These are phyloP conservation scores for Paraconiothyrium brasiliense DNA, from an alignment of 2,329 filamentous ascomycete species.

Conservation along the genomic window DNA sequence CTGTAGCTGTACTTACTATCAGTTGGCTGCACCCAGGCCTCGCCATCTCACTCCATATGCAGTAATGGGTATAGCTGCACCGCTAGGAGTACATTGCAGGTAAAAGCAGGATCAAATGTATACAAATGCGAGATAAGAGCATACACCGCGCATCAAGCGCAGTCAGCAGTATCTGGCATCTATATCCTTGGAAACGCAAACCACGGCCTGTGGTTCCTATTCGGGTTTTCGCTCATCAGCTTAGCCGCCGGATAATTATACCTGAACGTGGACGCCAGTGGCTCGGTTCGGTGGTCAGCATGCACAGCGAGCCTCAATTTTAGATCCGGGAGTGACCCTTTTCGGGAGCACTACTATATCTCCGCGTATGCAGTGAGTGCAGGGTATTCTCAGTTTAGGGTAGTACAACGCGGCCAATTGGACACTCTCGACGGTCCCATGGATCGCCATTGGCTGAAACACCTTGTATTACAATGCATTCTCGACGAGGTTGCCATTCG, in stretches of 20 bases:
- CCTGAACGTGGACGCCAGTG: slow-evolving; percentile 1
- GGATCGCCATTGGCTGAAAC: background rate
- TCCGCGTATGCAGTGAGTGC: background rate
- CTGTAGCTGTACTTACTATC: too few relatives aligned
- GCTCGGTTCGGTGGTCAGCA: slow-evolving; percentile 11
- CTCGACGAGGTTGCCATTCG: background rate
- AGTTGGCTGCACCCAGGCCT: too few relatives aligned
- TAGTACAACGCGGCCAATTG: background rate
- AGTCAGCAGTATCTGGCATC: background rate
- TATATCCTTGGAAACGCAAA: background rate
- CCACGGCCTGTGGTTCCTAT: background rate
- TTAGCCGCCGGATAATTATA: slow-evolving; percentile 2
- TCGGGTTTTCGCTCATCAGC: background rate
- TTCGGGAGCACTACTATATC: background rate
- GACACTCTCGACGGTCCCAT: background rate
- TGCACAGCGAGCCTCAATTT: background rate
- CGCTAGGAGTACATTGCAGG: background rate
- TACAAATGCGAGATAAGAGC: background rate
- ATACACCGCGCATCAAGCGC: background rate
- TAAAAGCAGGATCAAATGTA: background rate
- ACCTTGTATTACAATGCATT: background rate
- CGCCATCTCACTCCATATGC: too few relatives aligned
- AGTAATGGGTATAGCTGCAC: too few relatives aligned
- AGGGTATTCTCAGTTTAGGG: background rate
- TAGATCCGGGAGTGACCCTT: background rate